Base-by-base conservation (phyloP, 345 rosid genomes). In the Gossypium ekmanianum region DNA sequence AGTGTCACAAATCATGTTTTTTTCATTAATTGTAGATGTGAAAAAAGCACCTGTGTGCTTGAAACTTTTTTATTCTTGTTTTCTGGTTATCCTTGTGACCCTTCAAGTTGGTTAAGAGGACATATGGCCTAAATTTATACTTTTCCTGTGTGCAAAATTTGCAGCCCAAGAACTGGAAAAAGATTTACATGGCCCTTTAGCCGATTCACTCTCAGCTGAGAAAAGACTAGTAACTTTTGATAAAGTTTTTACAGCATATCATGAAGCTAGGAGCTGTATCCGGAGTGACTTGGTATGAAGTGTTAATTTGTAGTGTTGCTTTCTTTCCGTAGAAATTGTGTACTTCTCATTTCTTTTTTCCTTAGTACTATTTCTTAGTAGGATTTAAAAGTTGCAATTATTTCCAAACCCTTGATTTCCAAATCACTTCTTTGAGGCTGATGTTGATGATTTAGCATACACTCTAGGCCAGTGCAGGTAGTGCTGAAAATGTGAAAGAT, bases 101-200 rank as follows among this genome's bases (percentile, higher is more conserved):
- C n/a, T 39, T 61, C 55, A 34, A 39, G 55, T 65, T 69, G 17
- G 61, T 76, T 70, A 22, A 44, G 44, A n/a, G 34, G 76, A 66
- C 4, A 41, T 48, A 73, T 34, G 39, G 58, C 69, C 73, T 64
- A 24, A 57, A 58, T 43, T 54, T 52, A 50, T 75, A 20, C 65
- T 79, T 72, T 83, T 63, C 43, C 79, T 66, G 61, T 58, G 29
- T 72, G 18, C 72, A 29, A 72, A 61, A 58, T 81, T 55, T 85
- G 77, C 92, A 96, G 99, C 99, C 41, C 98, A 96, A 83, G 99
- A 96, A 70, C 84, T 92, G 85, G 99, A 92, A 90, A 93, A 93
- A 89, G 98, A 91, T 88, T 81, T 96, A 84, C 83, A 86, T 68
- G 97, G 97, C 73, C 87, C 89, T 71, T 76, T 81, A 71, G 88